Evolutionary conservation across 768 basidiomycete genomes (phyloP).

Genomic region (Candolleomyces aberdarensis): DNA sequence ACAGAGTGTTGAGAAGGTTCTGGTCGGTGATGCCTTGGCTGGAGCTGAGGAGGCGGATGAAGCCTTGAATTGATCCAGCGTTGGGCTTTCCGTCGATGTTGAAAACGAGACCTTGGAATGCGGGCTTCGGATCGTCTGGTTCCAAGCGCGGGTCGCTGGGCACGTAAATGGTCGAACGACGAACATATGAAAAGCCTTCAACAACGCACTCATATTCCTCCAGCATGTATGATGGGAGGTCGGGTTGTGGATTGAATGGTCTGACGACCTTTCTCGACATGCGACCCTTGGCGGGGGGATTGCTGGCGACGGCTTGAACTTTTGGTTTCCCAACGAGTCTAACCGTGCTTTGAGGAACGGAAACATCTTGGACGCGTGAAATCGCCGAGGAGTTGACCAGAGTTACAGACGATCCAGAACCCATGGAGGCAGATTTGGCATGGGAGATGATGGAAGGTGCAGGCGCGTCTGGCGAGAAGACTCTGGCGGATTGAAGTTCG

Average conservation of each 20-base stretch:
- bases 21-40: slow-evolving; percentile 35
- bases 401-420: background rate
- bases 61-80: slow-evolving; percentile 32
- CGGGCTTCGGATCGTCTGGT: background rate
- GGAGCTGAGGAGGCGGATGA: slow-evolving; percentile 44
- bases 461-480: background rate
- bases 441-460: background rate
- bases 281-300: too few relatives aligned
- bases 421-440: background rate
- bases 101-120: background rate
- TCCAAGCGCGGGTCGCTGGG: background rate
- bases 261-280: too few relatives aligned
- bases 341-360: too few relatives aligned
- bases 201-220: background rate
- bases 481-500: background rate
- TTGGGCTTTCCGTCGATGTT: slow-evolving; percentile 18
- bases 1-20: slow-evolving; percentile 52
- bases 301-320: too few relatives aligned
- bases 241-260: background rate
- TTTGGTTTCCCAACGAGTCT: too few relatives aligned
- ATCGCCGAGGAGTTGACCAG: background rate
- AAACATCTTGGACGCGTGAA: background rate
- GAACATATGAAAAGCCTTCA: background rate
- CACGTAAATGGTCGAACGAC: background rate
- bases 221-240: background rate